Conservation (phyloP, 805 yeast species). For the Yarrowia hollandica region DNA sequence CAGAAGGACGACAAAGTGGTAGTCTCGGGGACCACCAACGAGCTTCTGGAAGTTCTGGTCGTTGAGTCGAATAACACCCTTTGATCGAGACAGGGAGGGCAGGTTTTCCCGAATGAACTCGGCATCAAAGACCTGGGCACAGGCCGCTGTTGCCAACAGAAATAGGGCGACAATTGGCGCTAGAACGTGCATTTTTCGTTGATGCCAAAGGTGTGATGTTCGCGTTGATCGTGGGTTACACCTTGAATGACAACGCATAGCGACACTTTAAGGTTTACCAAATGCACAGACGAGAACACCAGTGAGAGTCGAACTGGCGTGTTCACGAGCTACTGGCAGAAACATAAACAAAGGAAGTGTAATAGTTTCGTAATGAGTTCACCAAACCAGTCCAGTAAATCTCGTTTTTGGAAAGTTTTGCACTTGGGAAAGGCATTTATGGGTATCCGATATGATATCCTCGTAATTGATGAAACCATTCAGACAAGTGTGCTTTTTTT, state of each 20-base stretch:
- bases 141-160: slow-evolving; percentile 15
- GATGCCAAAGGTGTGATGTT: background rate
- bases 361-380: no score
- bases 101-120: slow-evolving; percentile 18
- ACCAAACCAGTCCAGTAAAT: no score
- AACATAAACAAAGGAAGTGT: slow-evolving; percentile 1
- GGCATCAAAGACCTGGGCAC: slow-evolving; percentile 13
- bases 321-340: background rate
- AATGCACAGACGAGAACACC: background rate
- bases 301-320: background rate
- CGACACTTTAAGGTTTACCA: background rate
- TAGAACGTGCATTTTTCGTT: slow-evolving; percentile 19
- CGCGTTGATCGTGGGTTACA: slow-evolving; percentile 2
- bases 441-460: no score
- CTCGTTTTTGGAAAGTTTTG: no score
- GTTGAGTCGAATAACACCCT: slow-evolving; percentile 51
- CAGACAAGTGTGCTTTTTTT: no score
- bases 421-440: no score
- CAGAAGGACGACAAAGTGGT: slow-evolving; percentile 61
- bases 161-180: slow-evolving; percentile 26
- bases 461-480: no score
- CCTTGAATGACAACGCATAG: slow-evolving; percentile 18
- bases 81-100: slow-evolving; percentile 23
- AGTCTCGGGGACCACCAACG: slow-evolving; percentile 66
- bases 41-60: slow-evolving; percentile 59